Evolutionary conservation across 352 stramenopile species (phyloP).

Genomic region (Globisporangium sylvaticum): DNA sequence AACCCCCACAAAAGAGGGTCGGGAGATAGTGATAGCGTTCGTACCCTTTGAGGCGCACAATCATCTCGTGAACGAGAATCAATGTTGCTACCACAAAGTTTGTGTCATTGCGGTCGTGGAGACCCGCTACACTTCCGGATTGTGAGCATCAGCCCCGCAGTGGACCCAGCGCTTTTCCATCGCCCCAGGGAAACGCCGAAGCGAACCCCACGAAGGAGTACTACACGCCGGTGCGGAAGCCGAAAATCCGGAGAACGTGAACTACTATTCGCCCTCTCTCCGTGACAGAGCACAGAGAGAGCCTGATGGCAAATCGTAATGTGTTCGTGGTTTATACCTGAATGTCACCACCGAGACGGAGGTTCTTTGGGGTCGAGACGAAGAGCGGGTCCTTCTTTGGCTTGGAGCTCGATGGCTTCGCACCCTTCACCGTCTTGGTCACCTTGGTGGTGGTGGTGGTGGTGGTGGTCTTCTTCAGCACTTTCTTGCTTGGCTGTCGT

Average conservation of each 20-base stretch:
- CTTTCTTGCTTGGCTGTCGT: constrained; percentile 76
- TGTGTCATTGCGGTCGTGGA: constrained; percentile 91
- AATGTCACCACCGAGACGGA: constrained; percentile 95
- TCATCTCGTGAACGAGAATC: background rate
- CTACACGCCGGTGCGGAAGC: background rate
- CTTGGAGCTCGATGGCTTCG: constrained; percentile 52
- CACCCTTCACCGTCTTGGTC: constrained; percentile 68
- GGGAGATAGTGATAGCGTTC: constrained; percentile 31
- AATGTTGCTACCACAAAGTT: constrained; percentile 78
- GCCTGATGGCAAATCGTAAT: constrained; percentile 11
- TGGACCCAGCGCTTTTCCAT: constrained; percentile 2
- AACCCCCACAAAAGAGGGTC: background rate
- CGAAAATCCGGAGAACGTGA: constrained; percentile 19
- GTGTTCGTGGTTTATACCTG: constrained; percentile 71
- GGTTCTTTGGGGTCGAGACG: constrained; percentile 91
- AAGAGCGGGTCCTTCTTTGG: constrained; percentile 94
- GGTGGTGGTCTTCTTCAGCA: constrained; percentile 73
- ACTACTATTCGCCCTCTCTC: constrained; percentile 9
- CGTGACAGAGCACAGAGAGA: background rate
- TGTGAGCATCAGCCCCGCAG: constrained; percentile 4
- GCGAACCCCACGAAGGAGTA: constrained; percentile 2
- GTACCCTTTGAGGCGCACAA: constrained; percentile 77
- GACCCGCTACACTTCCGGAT: constrained; percentile 74
- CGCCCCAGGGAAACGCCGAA: background rate
- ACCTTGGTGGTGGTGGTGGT: constrained; percentile 53